Conservation (phyloP, 306 rosid genomes). For the Fragaria nilgerrensis region DNA sequence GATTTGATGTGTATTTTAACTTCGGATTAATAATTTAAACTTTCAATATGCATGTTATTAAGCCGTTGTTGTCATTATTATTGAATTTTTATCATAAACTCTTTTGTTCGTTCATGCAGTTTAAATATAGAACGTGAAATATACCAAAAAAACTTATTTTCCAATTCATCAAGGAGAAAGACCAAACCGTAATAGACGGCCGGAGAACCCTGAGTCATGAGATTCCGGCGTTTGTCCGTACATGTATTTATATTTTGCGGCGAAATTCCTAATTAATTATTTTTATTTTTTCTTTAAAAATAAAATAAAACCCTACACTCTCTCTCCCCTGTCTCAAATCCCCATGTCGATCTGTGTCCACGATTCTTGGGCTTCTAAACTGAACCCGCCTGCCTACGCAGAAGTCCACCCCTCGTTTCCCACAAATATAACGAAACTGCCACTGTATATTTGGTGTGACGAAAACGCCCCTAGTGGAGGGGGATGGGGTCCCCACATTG, state of each 20-base stretch:
- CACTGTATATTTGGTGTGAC: background rate
- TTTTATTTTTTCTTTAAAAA: background rate
- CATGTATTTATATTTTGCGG: slow-evolving; percentile 9
- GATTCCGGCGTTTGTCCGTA: slow-evolving; percentile 27
- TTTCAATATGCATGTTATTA: too few relatives aligned
- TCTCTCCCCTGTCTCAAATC: slow-evolving; percentile 43
- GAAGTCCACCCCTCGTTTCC: background rate
- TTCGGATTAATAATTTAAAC: too few relatives aligned
- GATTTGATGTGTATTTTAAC: too few relatives aligned
- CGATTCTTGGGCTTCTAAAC: slow-evolving; percentile 41
- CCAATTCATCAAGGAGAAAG: background rate
- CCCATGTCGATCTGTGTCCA: slow-evolving; percentile 58
- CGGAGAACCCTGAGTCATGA: background rate
- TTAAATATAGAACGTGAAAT: too few relatives aligned
- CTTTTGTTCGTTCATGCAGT: too few relatives aligned
- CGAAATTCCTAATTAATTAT: background rate
- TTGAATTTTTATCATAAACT: too few relatives aligned
- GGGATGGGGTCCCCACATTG: slow-evolving; percentile 12
- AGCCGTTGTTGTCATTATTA: rapidly evolving
- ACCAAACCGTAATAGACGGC: background rate
- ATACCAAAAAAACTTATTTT: too few relatives aligned
- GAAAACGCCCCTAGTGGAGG: background rate
- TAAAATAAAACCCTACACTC: background rate
- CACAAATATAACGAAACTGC: background rate
- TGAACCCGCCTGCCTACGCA: background rate